Evolutionary conservation across 805 yeast species (phyloP).

Genomic region (Lachancea mirantina): DNA sequence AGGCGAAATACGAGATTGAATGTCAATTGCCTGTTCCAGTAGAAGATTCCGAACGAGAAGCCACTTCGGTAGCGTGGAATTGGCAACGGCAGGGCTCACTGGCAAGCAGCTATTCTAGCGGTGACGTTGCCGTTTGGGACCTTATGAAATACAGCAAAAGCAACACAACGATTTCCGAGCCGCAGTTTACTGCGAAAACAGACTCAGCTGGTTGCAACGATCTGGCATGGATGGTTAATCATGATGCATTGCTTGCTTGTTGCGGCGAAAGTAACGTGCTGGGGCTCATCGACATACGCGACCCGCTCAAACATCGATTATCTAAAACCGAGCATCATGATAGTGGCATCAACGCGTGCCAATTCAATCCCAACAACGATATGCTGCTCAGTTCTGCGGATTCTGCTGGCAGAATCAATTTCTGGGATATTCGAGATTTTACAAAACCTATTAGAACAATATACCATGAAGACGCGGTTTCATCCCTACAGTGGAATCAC

Average conservation of each 20-base stretch:
- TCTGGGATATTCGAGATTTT: slow-evolving; percentile 61
- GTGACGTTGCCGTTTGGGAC: slow-evolving; percentile 63
- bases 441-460: slow-evolving; percentile 26
- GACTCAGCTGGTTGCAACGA: slow-evolving; percentile 58
- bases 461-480: slow-evolving; percentile 44
- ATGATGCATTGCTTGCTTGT: slow-evolving; percentile 52
- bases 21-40: slow-evolving; percentile 29
- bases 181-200: slow-evolving; percentile 13
- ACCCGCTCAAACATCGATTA: slow-evolving; percentile 9
- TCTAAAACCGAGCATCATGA: slow-evolving; percentile 13
- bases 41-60: slow-evolving; percentile 36
- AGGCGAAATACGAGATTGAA: slow-evolving; percentile 44
- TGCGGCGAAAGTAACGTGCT: slow-evolving; percentile 60
- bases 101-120: slow-evolving; percentile 57
- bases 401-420: slow-evolving; percentile 43
- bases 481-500: slow-evolving; percentile 71
- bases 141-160: slow-evolving; percentile 36
- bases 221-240: slow-evolving; percentile 58
- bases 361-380: slow-evolving; percentile 51
- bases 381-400: slow-evolving; percentile 64
- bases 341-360: slow-evolving; percentile 49
- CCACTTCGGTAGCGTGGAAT: slow-evolving; percentile 75
- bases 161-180: slow-evolving; percentile 22
- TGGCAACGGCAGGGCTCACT: slow-evolving; percentile 49
- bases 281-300: slow-evolving; percentile 49